Percentiles rank a stretch among this genome's conserved stretches.
These are phyloP conservation scores for Geranomyces variabilis DNA, from an alignment of 192 early-diverging fungal genomes.

Conservation along the genomic window DNA sequence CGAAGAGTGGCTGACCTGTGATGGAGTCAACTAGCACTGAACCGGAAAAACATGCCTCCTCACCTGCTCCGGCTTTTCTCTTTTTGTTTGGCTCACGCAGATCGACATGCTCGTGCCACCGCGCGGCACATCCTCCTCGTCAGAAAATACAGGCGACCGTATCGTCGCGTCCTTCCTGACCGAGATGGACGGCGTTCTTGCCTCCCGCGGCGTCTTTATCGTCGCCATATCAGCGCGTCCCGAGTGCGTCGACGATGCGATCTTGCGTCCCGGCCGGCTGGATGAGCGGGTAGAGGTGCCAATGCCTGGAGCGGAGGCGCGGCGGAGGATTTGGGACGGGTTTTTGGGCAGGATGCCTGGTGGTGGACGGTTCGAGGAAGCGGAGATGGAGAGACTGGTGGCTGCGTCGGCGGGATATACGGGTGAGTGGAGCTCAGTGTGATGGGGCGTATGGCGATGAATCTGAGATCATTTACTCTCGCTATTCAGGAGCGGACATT, in stretches of 20 bases:
- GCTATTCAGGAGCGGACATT: slow-evolving; percentile 70
- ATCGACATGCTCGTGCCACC: slow-evolving; percentile 81
- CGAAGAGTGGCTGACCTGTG: background rate
- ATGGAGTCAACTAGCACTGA: too few species aligned
- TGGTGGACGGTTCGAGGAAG: slow-evolving; percentile 41
- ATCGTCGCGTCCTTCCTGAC: slow-evolving; percentile 73
- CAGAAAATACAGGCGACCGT: slow-evolving; percentile 82
- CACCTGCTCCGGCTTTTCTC: background rate
- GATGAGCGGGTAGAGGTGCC: slow-evolving; percentile 75
- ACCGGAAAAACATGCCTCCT: too few species aligned
- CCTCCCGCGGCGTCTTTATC: slow-evolving; percentile 52
- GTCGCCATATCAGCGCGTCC: slow-evolving; percentile 72
- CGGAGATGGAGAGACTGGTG: slow-evolving; percentile 56
- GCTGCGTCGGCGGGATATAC: slow-evolving; percentile 62
- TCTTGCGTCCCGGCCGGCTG: slow-evolving; percentile 83
- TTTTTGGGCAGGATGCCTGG: slow-evolving; percentile 42
- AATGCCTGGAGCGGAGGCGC: slow-evolving; percentile 58
- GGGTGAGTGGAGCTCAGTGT: slow-evolving; percentile 38
- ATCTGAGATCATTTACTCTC: background rate
- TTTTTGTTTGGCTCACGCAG: slow-evolving; percentile 36
- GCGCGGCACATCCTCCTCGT: slow-evolving; percentile 68
- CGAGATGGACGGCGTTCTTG: slow-evolving; percentile 80
- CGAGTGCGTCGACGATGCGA: slow-evolving; percentile 74
- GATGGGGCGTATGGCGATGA: background rate
- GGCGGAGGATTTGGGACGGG: slow-evolving; percentile 34